These are phyloP conservation scores for Penicillium concentricum DNA, from an alignment of 2,329 filamentous ascomycete species.

Conservation along the genomic window DNA sequence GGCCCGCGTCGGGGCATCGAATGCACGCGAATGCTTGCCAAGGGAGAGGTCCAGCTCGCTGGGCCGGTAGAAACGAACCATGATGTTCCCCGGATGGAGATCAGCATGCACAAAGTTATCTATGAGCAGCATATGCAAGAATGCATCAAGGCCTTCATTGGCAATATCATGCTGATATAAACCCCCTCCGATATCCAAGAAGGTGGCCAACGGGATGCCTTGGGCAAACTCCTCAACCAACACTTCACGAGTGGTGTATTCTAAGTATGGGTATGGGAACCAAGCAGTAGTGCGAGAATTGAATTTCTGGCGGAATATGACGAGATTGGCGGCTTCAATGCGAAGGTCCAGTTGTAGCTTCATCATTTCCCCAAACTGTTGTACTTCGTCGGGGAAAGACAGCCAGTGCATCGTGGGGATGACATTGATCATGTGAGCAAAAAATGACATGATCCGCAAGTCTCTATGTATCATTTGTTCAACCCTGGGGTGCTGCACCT, in stretches of 20 bases:
- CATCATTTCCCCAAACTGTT: conserved; percentile 98
- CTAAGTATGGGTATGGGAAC: conserved; percentile 92
- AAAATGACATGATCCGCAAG: conserved; percentile 89
- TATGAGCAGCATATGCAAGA: conserved; percentile 91
- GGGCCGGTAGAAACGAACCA: conserved; percentile 96
- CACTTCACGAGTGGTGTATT: conserved; percentile 89
- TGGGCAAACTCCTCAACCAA: conserved; percentile 94
- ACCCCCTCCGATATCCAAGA: conserved; percentile 87
- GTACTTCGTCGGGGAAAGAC: conserved; percentile 89
- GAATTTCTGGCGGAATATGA: conserved; percentile 87
- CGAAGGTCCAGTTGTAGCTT: conserved; percentile 90
- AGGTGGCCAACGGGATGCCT: conserved; percentile 85
- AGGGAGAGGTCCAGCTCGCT: conserved; percentile 66
- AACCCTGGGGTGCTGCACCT: conserved; percentile 89
- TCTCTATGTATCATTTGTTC: conserved; percentile 89
- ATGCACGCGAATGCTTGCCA: conserved; percentile 42
- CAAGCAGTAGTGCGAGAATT: conserved; percentile 85
- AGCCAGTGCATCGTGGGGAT: conserved; percentile 97
- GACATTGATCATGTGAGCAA: conserved; percentile 76
- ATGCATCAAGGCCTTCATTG: conserved; percentile 90
- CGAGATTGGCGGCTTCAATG: conserved; percentile 87
- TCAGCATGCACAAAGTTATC: conserved; percentile 98
- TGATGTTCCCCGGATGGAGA: conserved; percentile 95
- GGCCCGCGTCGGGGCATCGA: conserved; percentile 47
- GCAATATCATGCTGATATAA: conserved; percentile 93